Conservation (phyloP, 768 basidiomycete species). For the Hygrocybe punicea region DNA sequence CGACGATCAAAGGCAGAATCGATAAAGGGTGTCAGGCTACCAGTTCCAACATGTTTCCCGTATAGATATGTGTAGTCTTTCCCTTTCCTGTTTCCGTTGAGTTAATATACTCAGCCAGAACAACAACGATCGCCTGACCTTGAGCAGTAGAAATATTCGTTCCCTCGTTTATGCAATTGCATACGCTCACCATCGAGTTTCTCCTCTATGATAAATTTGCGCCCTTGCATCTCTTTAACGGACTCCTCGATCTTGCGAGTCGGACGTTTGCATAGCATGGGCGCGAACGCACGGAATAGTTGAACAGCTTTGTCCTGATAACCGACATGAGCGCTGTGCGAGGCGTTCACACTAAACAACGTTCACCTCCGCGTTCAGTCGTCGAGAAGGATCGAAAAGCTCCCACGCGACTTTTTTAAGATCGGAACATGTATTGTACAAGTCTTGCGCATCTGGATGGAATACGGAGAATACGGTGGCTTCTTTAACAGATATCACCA, state of each 20-base stretch:
- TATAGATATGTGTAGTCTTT: constrained; percentile 92
- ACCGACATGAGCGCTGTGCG: not conserved
- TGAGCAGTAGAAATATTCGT: constrained; percentile 91
- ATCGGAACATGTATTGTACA: constrained; percentile 97
- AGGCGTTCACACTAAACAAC: not conserved
- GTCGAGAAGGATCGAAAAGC: constrained; percentile 69
- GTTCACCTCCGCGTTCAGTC: constrained; percentile 59
- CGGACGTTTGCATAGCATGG: constrained; percentile 92
- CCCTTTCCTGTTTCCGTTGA: constrained; percentile 58
- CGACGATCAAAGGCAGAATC: constrained; percentile 69
- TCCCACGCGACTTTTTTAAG: constrained; percentile 91
- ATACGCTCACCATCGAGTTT: constrained; percentile 97
- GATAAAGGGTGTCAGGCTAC: constrained; percentile 87
- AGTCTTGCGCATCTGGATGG: constrained; percentile 89
- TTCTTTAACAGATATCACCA: constrained; percentile 91
- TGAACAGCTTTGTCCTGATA: constrained; percentile 82
- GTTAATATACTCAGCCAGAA: constrained; percentile 3
- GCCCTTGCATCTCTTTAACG: constrained; percentile 76
- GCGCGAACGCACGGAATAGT: constrained; percentile 83
- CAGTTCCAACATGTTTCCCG: constrained; percentile 75
- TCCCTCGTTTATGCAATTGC: constrained; percentile 89
- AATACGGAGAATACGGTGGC: constrained; percentile 88
- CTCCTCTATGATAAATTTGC: constrained; percentile 89
- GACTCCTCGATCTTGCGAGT: constrained; percentile 77
- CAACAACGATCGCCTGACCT: constrained; percentile 45